Evolutionary conservation across 2,329 filamentous ascomycete species (phyloP), one percentile per base, ranked within the genome.

Genomic region (Clonostachys chloroleuca): DNA sequence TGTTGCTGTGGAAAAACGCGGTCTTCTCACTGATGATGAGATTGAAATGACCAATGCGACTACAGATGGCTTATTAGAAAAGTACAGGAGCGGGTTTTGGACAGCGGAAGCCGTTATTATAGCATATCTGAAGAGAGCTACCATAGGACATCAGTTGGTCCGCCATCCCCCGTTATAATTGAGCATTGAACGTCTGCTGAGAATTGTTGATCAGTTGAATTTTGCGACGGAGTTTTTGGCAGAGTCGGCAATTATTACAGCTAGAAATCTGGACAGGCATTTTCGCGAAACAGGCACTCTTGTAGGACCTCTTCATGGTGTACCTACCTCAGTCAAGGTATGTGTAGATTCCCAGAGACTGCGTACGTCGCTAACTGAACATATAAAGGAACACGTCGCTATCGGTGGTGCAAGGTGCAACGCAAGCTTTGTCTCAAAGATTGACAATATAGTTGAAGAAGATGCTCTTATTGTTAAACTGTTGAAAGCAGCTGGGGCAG

Each of bases 231-330:
- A 79, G 49, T 68, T 80, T 3, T 71, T 78, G 49, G 78, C 80
- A 53, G 59, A 68, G 2, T 59, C 68, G 24, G 78, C 75, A 1
- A 58, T 81, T 4, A 48, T 58, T 2, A 59, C 62, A 5, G 78
- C 78, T 0, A 59, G 59, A 34, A 44, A 59, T 7, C 60, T 81
- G 3, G 80, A 83, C 57, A 55, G 64, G 4, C 59, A 73, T 51
- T 58, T 71, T 10, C 51, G 59, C 7, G 47, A 52, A 9, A 66
- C 66, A 5, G 67, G 70, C 0, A 64, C 68, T 51, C 61, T 73
- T 0, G 51, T 77, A 2, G 83, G 84, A 0, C 80, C 82, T 5
- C 66, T 87, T 7, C 83, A 87, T 61, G 84, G 83, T 2, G 63
- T 83, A 1, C 80, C 80, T 0, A 67, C 83, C 18, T 54, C 50